These are phyloP conservation scores for Lepiota brunneoincarnata DNA, from an alignment of 768 basidiomycete genomes.

Conservation along the genomic window DNA sequence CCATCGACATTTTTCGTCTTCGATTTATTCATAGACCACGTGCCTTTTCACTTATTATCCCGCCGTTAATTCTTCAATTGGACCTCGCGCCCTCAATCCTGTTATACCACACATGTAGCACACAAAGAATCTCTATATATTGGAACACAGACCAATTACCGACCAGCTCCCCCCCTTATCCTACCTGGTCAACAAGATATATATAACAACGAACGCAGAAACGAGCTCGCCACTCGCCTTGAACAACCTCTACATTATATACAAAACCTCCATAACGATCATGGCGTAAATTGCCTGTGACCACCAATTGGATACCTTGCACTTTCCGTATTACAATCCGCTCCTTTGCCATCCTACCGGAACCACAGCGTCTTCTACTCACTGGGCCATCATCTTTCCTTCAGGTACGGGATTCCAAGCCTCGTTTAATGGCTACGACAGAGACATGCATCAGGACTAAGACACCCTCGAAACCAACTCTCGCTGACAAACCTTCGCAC, in stretches of 20 bases:
- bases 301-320: neutral
- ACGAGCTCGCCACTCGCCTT: no score
- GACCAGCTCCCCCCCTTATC: no score
- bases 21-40: no score
- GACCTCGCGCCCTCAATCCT: no score
- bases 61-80: no score
- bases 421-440: conserved; percentile 53
- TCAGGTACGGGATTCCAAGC: conserved; percentile 37
- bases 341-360: neutral
- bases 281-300: neutral
- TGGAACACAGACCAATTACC: no score
- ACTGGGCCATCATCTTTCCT: neutral
- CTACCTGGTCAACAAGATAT: no score
- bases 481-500: conserved; percentile 61
- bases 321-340: neutral
- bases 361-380: neutral
- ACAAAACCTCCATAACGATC: neutral
- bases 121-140: no score
- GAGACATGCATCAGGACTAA: conserved; percentile 6
- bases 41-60: no score
- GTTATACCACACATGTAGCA: no score
- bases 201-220: no score
- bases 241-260: neutral
- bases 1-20: no score
- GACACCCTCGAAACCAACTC: neutral